Conservation (phyloP, 768 basidiomycete species). For the Xerocomellus intermedius region DNA sequence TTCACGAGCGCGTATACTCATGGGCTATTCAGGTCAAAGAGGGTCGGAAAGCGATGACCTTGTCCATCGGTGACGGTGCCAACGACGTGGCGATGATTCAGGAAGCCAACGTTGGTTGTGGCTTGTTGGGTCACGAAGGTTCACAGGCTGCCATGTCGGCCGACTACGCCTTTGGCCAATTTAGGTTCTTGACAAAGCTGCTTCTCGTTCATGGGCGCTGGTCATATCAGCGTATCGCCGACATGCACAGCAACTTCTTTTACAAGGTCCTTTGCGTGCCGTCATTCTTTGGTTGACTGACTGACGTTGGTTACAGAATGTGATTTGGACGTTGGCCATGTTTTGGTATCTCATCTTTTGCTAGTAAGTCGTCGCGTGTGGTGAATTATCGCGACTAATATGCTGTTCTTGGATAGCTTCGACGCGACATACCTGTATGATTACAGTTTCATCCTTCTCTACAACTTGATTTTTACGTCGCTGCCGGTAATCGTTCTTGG, state of each 20-base stretch:
- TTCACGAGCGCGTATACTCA: neutral
- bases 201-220: conserved; percentile 93
- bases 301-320: conserved; percentile 50
- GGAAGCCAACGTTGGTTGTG: conserved; percentile 97
- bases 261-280: conserved; percentile 63
- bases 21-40: conserved; percentile 73
- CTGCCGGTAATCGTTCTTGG: conserved; percentile 90
- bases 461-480: conserved; percentile 91
- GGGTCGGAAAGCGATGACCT: conserved; percentile 91
- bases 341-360: conserved; percentile 95
- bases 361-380: conserved; percentile 45
- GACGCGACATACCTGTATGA: conserved; percentile 94
- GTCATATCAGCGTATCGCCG: conserved; percentile 95
- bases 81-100: conserved; percentile 99
- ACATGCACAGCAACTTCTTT: conserved; percentile 98
- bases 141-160: conserved; percentile 99
- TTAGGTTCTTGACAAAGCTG: conserved; percentile 88
- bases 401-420: conserved; percentile 53
- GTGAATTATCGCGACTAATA: conserved; percentile 9
- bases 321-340: conserved; percentile 90
- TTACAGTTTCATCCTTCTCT: conserved; percentile 90
- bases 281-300: neutral
- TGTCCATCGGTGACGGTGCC: conserved; percentile 95
- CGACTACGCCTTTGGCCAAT: conserved; percentile 97
- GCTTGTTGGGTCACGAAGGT: conserved; percentile 90